A percentile compares a stretch with the other conserved stretches of the same genome.
Evolutionary conservation across 352 stramenopile species (phyloP).

Genomic region (Pythium rhizo-oryzae): DNA sequence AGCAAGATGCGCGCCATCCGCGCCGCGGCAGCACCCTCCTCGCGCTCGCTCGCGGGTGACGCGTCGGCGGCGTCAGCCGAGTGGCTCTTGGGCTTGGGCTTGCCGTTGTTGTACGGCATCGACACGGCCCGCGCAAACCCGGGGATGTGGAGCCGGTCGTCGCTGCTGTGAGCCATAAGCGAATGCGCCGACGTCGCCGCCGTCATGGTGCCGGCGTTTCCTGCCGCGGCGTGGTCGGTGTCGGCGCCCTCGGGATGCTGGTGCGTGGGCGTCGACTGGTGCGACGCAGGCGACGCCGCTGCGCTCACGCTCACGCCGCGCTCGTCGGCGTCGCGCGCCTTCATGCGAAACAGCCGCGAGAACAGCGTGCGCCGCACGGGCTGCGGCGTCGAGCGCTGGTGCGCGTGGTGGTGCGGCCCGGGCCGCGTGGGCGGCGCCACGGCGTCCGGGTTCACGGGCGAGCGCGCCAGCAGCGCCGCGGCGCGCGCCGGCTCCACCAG

Average conservation of each 20-base stretch:
- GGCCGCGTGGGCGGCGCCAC: neutral
- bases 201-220: neutral
- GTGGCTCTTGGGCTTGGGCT: no score
- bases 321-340: neutral
- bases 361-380: constrained; percentile 26
- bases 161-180: neutral
- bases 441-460: constrained; percentile 13
- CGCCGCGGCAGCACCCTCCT: neutral
- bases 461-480: constrained; percentile 9
- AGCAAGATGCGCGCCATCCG: constrained; percentile 36
- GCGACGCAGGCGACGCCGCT: constrained; percentile 15
- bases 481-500: constrained; percentile 13
- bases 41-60: neutral
- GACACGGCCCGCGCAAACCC: constrained; percentile 1
- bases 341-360: constrained; percentile 32
- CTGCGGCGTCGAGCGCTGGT: constrained; percentile 14
- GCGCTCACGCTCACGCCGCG: constrained; percentile 7
- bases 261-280: constrained; percentile 22
- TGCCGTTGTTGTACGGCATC: neutral
- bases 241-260: no score
- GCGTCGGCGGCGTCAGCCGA: neutral
- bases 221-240: no score
- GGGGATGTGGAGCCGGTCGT: neutral
- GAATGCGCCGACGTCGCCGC: neutral
- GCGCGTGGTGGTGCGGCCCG: neutral